Evolutionary conservation across 495 filamentous ascomycete species (phyloP).

Genomic region (Penicillium longicatenatum): DNA sequence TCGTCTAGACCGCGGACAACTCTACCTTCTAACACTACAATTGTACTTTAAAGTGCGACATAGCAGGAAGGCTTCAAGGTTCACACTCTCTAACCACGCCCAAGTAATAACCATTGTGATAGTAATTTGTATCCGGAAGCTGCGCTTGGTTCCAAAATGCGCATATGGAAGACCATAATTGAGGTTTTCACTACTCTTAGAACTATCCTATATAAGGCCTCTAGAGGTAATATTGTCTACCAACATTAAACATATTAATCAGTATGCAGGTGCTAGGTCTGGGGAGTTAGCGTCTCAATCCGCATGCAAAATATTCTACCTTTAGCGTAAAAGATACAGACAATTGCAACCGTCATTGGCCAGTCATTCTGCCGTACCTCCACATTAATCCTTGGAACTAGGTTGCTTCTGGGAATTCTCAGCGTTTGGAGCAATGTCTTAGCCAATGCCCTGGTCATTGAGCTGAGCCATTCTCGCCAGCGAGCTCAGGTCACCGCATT

Average conservation of each 20-base stretch:
- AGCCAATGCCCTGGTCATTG: slow-evolving; percentile 5
- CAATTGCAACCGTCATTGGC: no score
- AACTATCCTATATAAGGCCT: slow-evolving; percentile 14
- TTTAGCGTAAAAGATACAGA: no score
- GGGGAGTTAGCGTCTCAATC: no score
- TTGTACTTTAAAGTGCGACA: slow-evolving; percentile 5
- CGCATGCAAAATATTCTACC: no score
- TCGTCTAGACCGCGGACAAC: no score
- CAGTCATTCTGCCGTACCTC: no score
- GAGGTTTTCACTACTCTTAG: slow-evolving; percentile 22
- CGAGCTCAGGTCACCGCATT: slow-evolving; percentile 23
- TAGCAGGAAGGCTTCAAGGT: slow-evolving; percentile 3
- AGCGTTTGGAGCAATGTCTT: not conserved
- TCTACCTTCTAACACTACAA: not conserved
- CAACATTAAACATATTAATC: not conserved
- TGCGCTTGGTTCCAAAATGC: slow-evolving; percentile 22
- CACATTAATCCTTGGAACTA: no score
- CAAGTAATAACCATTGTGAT: slow-evolving; percentile 2
- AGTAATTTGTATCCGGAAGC: slow-evolving; percentile 13
- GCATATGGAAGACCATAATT: slow-evolving; percentile 17
- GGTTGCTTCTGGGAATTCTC: no score
- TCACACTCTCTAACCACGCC: slow-evolving; percentile 1
- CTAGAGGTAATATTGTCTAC: not conserved
- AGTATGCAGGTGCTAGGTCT: not conserved
- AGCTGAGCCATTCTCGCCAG: slow-evolving; percentile 24